Evolutionary conservation across 371 early-diverging fungal species (phyloP), one percentile per base, ranked within the genome.

Genomic region (Thermomucor indicae-seudaticae): DNA sequence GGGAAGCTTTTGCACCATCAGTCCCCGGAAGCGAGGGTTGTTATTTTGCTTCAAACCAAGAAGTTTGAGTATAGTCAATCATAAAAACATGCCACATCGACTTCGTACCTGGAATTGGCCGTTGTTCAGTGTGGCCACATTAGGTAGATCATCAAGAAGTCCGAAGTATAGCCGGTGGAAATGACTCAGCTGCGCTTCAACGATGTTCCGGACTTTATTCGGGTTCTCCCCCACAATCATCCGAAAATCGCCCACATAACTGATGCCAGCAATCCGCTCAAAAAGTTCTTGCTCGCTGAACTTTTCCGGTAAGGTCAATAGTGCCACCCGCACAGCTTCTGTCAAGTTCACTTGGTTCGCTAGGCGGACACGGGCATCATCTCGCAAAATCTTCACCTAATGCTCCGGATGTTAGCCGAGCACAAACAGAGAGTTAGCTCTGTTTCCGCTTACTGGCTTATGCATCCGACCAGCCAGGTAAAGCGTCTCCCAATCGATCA

Each of bases 401-500:
- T n/a, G n/a, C n/a, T n/a, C n/a, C n/a, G n/a, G n/a, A n/a, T n/a
- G n/a, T n/a, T n/a, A n/a, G n/a, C n/a, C n/a, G n/a, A n/a, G n/a
- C n/a, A n/a, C n/a, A n/a, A n/a, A n/a, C n/a, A n/a, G n/a, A n/a
- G n/a, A n/a, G n/a, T n/a, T n/a, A n/a, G n/a, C n/a, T n/a, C n/a
- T n/a, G n/a, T n/a, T n/a, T n/a, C n/a, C 11, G 62, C 74, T 51
- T 70, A 91, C 90, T 24, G 98, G 98, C 60, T 98, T 98, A 54
- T 97, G 97, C 85, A 97, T 85, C 34, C 98, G 84, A 6, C 98
- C 98, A 1, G 98, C 95, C 14, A 97, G 55, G 65, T 97, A 97
- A 54, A 96, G 72, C 3, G 91, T 88, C 43, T 93, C 90, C 98
- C 98, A 98, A 60, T 93, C 86, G 37, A 88, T 70, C 48, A 98